These are phyloP conservation scores for Magnolia changhungtana DNA, from an alignment of 164 flowering plant species.

Conservation along the genomic window DNA sequence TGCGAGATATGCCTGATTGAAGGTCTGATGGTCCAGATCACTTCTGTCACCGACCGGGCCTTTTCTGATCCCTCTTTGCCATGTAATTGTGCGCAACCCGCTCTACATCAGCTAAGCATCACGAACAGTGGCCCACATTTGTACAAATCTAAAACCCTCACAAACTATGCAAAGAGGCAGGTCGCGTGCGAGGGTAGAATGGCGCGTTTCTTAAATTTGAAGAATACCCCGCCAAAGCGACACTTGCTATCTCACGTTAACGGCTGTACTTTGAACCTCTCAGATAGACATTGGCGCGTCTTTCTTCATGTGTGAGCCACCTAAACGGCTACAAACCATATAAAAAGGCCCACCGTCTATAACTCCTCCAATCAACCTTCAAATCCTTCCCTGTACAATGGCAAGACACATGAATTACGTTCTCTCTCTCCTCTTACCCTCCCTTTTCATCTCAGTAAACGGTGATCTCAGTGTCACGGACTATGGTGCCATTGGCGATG, in stretches of 20 bases:
- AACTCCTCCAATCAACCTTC: not conserved
- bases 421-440: not conserved
- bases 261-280: not conserved
- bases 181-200: no score
- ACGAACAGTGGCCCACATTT: no score
- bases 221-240: no score
- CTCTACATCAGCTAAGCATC: no score
- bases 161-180: no score
- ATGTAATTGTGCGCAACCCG: no score
- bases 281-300: not conserved
- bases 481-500: constrained; percentile 36
- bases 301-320: not conserved
- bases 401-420: not conserved
- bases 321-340: not conserved
- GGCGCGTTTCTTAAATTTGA: no score
- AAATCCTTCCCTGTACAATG: not conserved
- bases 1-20: no score
- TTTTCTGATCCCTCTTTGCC: no score
- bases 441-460: not conserved
- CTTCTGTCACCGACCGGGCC: no score
- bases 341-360: not conserved
- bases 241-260: not conserved
- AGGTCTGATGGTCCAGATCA: no score
- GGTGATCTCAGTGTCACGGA: constrained; percentile 16
- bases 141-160: no score